These are phyloP conservation scores for Phylloporus arenicola DNA, from an alignment of 768 basidiomycete genomes.

Conservation along the genomic window DNA sequence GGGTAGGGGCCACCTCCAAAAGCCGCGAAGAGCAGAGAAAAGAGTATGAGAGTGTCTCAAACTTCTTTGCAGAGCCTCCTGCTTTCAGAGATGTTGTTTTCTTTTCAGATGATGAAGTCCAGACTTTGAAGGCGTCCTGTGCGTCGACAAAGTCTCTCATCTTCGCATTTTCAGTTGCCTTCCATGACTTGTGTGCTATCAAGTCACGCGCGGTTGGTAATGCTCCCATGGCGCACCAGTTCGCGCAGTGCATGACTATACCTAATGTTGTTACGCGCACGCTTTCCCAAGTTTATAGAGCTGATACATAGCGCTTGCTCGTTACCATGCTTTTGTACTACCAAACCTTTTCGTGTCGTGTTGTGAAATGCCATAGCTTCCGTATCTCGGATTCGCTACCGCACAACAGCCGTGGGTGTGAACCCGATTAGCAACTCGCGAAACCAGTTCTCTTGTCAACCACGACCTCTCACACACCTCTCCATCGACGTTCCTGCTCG, in stretches of 20 bases:
- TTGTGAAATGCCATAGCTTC: not conserved
- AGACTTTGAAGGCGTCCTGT: constrained; percentile 47
- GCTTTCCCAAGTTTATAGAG: constrained; percentile 12
- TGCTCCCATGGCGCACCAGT: constrained; percentile 16
- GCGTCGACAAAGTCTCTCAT: constrained; percentile 35
- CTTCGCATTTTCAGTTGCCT: constrained; percentile 56
- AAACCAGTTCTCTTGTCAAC: not conserved
- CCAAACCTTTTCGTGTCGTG: not conserved
- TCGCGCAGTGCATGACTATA: constrained; percentile 23
- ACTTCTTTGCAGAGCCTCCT: constrained; percentile 25
- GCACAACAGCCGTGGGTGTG: not conserved
- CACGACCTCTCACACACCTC: constrained; percentile 6
- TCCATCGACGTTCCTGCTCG: constrained; percentile 11
- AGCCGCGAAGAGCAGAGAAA: not conserved
- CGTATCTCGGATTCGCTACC: not conserved
- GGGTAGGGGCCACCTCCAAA: constrained; percentile 6
- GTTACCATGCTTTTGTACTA: not conserved
- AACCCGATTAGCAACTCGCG: constrained; percentile 1
- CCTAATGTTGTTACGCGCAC: constrained; percentile 15
- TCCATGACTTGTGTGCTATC: constrained; percentile 45
- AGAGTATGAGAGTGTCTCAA: constrained; percentile 22
- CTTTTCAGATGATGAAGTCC: constrained; percentile 33
- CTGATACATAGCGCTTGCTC: constrained; percentile 4
- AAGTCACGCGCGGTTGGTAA: constrained; percentile 42
- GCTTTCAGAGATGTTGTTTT: constrained; percentile 16